phyloP scores from a whole-genome alignment of 2,329 filamentous ascomycete species.

The Aspergillus sp. region DNA sequence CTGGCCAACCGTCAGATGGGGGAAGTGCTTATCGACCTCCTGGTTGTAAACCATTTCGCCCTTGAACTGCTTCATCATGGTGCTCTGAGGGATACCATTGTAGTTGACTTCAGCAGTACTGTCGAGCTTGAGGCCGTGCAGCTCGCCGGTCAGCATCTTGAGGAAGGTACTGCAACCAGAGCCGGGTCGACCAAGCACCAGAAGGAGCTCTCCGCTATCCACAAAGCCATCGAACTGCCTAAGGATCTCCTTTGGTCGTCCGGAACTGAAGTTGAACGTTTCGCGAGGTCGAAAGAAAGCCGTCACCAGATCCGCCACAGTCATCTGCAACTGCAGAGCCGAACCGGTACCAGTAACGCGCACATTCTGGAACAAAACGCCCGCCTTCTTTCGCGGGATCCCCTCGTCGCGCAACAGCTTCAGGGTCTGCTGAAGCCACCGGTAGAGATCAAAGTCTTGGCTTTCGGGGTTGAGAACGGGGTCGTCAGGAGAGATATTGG shows the following conservation, averaged over 20 bases:
- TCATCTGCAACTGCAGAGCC: constrained; percentile 18
- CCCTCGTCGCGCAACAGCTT: constrained; percentile 1
- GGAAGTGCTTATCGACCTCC: constrained; percentile 67
- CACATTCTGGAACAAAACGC: constrained; percentile 16
- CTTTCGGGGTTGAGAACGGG: constrained; percentile 4
- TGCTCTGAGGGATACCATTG: constrained; percentile 47
- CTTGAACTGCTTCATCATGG: constrained; percentile 30
- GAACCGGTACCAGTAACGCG: constrained; percentile 20
- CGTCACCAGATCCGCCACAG: constrained; percentile 12
- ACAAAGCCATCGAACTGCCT: constrained; percentile 53
- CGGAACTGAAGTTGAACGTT: constrained; percentile 10
- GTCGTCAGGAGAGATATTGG: neutral
- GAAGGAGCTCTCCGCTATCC: constrained; percentile 43
- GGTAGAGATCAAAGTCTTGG: constrained; percentile 5
- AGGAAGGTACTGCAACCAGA: constrained; percentile 65
- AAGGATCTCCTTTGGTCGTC: constrained; percentile 42
- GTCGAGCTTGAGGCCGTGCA: constrained; percentile 66
- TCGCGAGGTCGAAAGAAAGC: constrained; percentile 11
- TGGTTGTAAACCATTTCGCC: constrained; percentile 31
- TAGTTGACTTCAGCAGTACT: constrained; percentile 67
- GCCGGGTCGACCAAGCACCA: constrained; percentile 43
- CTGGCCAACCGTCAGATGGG: constrained; percentile 57
- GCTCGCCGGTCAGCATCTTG: constrained; percentile 73
- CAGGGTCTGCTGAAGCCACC: constrained; percentile 3
- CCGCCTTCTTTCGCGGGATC: neutral